Evolutionary conservation across 495 filamentous ascomycete species (phyloP), one percentile per base, ranked within the genome.

Genomic region (Entonaema liquescens): DNA sequence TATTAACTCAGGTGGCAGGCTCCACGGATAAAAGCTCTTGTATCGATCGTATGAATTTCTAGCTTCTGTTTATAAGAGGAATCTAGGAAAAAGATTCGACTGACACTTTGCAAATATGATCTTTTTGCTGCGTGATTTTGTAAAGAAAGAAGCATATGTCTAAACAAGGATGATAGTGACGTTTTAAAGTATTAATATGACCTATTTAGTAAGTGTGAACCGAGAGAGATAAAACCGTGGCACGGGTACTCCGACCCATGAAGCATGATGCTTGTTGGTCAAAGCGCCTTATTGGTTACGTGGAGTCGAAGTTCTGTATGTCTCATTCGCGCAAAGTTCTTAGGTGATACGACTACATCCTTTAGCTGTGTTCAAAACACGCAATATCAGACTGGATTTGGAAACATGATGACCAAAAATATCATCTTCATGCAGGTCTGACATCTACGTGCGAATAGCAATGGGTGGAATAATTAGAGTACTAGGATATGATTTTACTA

Each of bases 401-500:
- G 33, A 26, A 35, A 57, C 4, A 3, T 13, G 35, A 8, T 15
- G 33, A 36, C 33, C 25, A 67, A 25, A 44, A 67, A 38, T 54
- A 60, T 53, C 44, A 28, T 53, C 21, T 33, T 15, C 40, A 47
- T 58, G 62, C 60, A 63, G 21, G 60, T 63, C 60, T 63, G 60
- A 63, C 60, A 63, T 47, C 21, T 23, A 19, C 42, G 7, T 47
- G 21, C 1, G 42, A 47, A n/a, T 8, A 1, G 23, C 17, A 17
- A 17, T n/a, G 5, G 1, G 13, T 29, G 15, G 15, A 53, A 53
- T 28, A 13, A 26, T n/a, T 53, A 25, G 49, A 29, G 9, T 42
- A 12, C 38, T 42, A n/a, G 12, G 38, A 13, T 42, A 42, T 12
- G 15, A 1, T 12, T 12, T 19, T 42, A 42, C 38, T 15, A 33